A percentile compares a stretch with the other conserved stretches of the same genome.
Evolutionary conservation across 768 basidiomycete genomes (phyloP).

Genomic region (Saitozyma sp.): DNA sequence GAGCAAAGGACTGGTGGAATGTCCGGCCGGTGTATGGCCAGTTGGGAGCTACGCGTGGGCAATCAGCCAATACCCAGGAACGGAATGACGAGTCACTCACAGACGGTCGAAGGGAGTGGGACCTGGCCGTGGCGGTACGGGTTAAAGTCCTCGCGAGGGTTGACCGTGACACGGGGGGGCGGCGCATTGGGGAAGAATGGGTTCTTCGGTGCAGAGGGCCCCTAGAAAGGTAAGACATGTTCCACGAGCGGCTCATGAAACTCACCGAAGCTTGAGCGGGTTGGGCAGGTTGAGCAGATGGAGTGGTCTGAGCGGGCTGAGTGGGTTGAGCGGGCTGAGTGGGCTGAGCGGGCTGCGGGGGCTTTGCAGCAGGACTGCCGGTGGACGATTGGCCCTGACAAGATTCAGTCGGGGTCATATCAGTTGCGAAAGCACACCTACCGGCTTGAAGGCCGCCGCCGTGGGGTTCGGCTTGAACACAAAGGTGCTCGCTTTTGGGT

Average conservation of each 20-base stretch:
- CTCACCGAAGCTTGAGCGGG: constrained; percentile 4
- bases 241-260: not conserved
- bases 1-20: constrained; percentile 67
- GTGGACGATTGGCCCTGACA: constrained; percentile 28
- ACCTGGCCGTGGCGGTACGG: constrained; percentile 89
- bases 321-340: too few relatives aligned
- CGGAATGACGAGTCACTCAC: constrained; percentile 57
- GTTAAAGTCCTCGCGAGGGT: constrained; percentile 95
- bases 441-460: constrained; percentile 73
- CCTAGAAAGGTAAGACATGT: constrained; percentile 22
- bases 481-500: constrained; percentile 72
- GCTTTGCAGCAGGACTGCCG: constrained; percentile 21
- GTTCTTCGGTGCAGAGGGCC: constrained; percentile 53
- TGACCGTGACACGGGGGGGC: constrained; percentile 70
- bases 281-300: too few relatives aligned
- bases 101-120: constrained; percentile 67
- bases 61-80: not conserved
- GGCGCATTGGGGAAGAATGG: constrained; percentile 84
- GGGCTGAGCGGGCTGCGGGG: not conserved
- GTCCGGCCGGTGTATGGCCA: constrained; percentile 93
- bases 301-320: too few relatives aligned
- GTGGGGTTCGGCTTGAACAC: constrained; percentile 87
- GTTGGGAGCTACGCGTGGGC: constrained; percentile 56
- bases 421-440: constrained; percentile 36
- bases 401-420: not conserved